Evolutionary conservation across 129 eudicot genomes (phyloP).

Genomic region (Flaveria brownii): DNA sequence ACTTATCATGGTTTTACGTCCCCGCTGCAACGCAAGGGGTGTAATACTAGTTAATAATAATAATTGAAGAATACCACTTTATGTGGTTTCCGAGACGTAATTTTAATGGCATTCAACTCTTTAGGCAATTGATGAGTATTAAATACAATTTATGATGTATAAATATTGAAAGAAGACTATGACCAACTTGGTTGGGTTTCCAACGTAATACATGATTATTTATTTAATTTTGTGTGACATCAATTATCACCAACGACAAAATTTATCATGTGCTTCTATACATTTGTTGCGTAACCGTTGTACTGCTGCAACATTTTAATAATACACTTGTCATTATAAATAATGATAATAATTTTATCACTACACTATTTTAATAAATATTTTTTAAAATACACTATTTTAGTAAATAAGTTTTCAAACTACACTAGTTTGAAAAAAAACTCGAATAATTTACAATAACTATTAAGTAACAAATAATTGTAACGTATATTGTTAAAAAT

Average conservation of each 20-base stretch:
- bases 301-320: constrained; percentile 2
- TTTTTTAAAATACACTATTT: too few species aligned
- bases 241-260: constrained; percentile 43
- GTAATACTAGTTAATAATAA: too few species aligned
- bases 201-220: constrained; percentile 18
- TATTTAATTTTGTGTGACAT: constrained; percentile 8
- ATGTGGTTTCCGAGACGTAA: background rate
- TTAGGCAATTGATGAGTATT: constrained; percentile 2
- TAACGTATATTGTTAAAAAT: background rate
- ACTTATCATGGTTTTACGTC: too few species aligned
- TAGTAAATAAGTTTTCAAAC: too few species aligned
- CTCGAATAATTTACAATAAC: too few species aligned
- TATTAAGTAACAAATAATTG: background rate
- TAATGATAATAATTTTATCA: background rate
- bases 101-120: constrained; percentile 18
- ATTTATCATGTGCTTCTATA: constrained; percentile 39
- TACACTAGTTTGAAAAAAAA: too few species aligned
- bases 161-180: constrained; percentile 10
- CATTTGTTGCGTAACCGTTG: constrained; percentile 40
- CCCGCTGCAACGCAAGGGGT: too few species aligned
- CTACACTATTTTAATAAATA: too few species aligned
- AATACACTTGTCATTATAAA: background rate
- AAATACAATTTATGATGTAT: background rate
- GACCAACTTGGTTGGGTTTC: constrained; percentile 21
- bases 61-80: too few species aligned